Percentiles rank a stretch among this genome's conserved stretches.
phyloP scores from a whole-genome alignment of 441 rosid species.

The Aquilaria agallochum region DNA sequence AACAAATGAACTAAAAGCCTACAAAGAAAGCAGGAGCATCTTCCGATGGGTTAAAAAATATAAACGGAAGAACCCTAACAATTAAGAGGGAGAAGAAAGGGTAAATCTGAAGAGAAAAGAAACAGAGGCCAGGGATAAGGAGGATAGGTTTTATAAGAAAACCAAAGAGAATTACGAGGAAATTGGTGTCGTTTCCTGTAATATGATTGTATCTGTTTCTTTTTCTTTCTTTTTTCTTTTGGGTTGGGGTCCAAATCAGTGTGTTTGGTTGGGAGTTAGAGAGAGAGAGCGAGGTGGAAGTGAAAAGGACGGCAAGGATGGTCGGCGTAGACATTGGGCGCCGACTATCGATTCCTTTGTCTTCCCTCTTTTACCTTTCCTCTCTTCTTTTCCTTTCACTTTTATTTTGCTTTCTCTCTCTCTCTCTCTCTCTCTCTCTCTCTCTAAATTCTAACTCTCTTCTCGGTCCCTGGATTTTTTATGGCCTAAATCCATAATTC shows the following conservation, averaged over 20 bases:
- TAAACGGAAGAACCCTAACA: not conserved
- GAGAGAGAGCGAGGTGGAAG: slow-evolving; percentile 9
- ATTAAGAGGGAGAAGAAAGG: slow-evolving; percentile 1
- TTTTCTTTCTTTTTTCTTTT: no score
- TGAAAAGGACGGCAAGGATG: slow-evolving; percentile 44
- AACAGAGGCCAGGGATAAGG: not conserved
- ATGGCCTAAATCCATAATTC: no score
- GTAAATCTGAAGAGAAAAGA: slow-evolving; percentile 1
- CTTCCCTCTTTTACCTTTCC: slow-evolving; percentile 14
- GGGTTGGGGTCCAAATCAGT: no score
- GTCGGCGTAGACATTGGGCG: slow-evolving; percentile 71
- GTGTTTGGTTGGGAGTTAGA: not conserved
- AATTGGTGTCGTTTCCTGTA: not conserved
- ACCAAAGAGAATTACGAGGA: no score
- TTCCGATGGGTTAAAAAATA: slow-evolving; percentile 52
- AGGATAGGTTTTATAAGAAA: not conserved
- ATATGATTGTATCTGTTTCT: no score
- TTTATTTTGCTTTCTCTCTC: not conserved
- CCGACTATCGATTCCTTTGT: slow-evolving; percentile 66
- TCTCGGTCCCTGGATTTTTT: not conserved
- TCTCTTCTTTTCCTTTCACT: not conserved
- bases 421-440: not conserved
- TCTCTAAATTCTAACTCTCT: not conserved
- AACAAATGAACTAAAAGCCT: slow-evolving; percentile 7
- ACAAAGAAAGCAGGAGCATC: slow-evolving; percentile 28